phyloP scores from a whole-genome alignment of 2,329 filamentous ascomycete species.

The Microdochium trichocladiopsis region DNA sequence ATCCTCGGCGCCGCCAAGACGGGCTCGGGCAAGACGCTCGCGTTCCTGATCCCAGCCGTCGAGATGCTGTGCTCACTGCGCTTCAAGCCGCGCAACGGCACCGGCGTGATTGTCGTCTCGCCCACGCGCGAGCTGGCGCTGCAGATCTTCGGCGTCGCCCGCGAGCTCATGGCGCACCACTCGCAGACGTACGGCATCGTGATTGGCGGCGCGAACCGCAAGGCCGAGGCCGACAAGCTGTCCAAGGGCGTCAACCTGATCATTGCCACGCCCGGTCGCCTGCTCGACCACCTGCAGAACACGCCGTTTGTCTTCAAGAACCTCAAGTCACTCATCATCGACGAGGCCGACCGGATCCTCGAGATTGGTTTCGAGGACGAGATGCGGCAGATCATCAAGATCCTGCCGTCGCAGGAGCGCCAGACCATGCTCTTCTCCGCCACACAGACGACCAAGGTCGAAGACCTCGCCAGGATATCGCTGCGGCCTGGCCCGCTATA shows the following conservation, averaged over 20 bases:
- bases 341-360: slow-evolving; percentile 93
- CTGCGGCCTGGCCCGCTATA: slow-evolving; percentile 86
- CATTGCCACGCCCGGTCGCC: slow-evolving; percentile 85
- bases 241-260: slow-evolving; percentile 89
- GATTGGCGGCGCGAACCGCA: slow-evolving; percentile 87
- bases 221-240: slow-evolving; percentile 90
- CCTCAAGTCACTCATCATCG: slow-evolving; percentile 84
- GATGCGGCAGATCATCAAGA: slow-evolving; percentile 94
- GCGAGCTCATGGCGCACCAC: slow-evolving; percentile 88
- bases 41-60: slow-evolving; percentile 88
- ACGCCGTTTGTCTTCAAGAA: slow-evolving; percentile 78
- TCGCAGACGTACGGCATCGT: slow-evolving; percentile 94
- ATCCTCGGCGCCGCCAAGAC: slow-evolving; percentile 93
- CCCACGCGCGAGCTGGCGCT: slow-evolving; percentile 90
- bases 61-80: slow-evolving; percentile 86
- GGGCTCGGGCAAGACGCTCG: slow-evolving; percentile 87
- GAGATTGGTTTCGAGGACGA: slow-evolving; percentile 99
- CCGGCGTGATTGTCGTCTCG: slow-evolving; percentile 86
- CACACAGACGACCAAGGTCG: slow-evolving; percentile 97
- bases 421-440: slow-evolving; percentile 99
- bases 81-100: slow-evolving; percentile 93
- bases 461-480: slow-evolving; percentile 92
- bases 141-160: slow-evolving; percentile 91
- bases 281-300: slow-evolving; percentile 91
- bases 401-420: slow-evolving; percentile 76